Evolutionary conservation across 1,139 yeast genomes (phyloP), one percentile per base, ranked within the genome.

Genomic region (Debaryomyces coudertii): DNA sequence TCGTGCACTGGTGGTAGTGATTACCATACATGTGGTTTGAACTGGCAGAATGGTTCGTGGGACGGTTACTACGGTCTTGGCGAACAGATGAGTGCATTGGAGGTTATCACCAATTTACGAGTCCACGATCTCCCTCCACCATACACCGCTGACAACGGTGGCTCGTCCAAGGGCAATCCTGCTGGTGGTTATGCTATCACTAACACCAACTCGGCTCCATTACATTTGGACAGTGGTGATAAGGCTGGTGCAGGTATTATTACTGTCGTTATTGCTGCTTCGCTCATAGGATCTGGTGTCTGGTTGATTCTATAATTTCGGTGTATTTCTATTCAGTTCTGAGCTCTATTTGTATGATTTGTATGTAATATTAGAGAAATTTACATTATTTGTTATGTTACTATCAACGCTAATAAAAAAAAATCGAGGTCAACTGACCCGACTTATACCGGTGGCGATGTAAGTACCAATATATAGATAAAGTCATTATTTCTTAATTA

Each of bases 31-130:
- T 92, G 98, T 72, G 97, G 97, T 35, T 64, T 82, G 48, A 78
- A 86, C 60, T 92, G 98, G 98, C 69, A 79, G 36, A 60, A 68
- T 25, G 72, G 67, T 40, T 52, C 61, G 2, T 92, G 90, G 87
- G 98, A 92, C 65, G 85, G 83, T 2, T 63, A 57, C 42, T 90
- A 80, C 56, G 98, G 98, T n/a, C 76, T 92, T 34, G 98, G 98
- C 52, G 97, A 92, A 66, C 97, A 92, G 65, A 88, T 92, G 87
- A 67, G 83, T 41, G 96, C 97, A 0, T 71, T 90, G 47, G 97
- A 90, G 62, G 82, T 81, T 4, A 78, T 90, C 60, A 87, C 84
- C 54, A 84, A 79, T 54, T 73, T 86, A 45, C 70, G 83, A 60
- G 80, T 80, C 18, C 65, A 74, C 44, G 68, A 77, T 30, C 73